Evolutionary conservation across 2,329 filamentous ascomycete genomes (phyloP), one percentile per base, ranked within the genome.

Genomic region (Ophioceras dolichostomum): DNA sequence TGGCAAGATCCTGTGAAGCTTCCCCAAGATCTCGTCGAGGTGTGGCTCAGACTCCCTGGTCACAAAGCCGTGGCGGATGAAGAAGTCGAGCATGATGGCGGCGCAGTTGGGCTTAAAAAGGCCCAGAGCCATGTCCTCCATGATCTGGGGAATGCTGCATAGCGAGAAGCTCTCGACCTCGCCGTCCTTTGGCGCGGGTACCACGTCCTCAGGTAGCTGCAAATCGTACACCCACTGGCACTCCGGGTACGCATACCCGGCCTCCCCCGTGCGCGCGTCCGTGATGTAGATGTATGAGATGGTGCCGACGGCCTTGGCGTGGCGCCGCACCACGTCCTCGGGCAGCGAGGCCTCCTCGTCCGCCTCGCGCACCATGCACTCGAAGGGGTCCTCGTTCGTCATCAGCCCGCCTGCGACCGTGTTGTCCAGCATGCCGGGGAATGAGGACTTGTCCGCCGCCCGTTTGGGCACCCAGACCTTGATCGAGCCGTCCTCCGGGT

Each of bases 71-170:
- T 87, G 84, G 37, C 89, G 73, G 47, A 94, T 68, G 54, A 98
- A 83, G 62, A 96, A 98, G 56, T 96, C 87, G 32, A 95, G 60
- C 54, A 91, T 62, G 34, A 94, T 74, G 40, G 91, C 56, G 12
- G 83, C 81, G 58, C 88, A 95, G 56, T 96, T 96, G 2, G 88
- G 83, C 65, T 98, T 98, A 65, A 89, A 98, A 48, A 80, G 73
- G 12, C 83, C 85, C 37, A 65, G 63, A 13, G 68, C 70, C 51
- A 98, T 62, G 32, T 79, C 76, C 40, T 68, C 64, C 56, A 78
- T 73, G 32, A 48, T 74, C 58, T 94, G 73, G n/a, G 82, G 73
- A 29, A 95, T 68, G 2, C 70, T 77, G 71, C 76, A 79, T 40
- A 95, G 65, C 52, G 76, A 72, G 55, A 96, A 96, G 43, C 76